phyloP scores from a whole-genome alignment of 345 rosid genomes.

The Ailanthus altissimus region DNA sequence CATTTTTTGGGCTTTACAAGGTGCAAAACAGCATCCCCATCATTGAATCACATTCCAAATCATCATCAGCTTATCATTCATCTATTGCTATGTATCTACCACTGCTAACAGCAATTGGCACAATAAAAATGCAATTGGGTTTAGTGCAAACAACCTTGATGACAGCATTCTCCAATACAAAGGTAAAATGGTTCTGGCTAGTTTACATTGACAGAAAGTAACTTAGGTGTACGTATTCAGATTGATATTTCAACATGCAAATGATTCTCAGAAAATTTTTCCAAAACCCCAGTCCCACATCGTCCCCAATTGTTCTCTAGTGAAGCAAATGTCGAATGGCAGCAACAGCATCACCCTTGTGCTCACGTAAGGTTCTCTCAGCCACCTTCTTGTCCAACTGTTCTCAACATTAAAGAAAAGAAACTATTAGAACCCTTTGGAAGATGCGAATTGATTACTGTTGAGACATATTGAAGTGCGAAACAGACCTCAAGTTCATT shows the following conservation, averaged over 20 bases:
- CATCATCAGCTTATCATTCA: no score
- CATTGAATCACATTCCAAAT: no score
- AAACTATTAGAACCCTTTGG: conserved; percentile 18
- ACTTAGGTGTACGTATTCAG: background rate
- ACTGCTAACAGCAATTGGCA: background rate
- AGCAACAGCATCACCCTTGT: conserved; percentile 94
- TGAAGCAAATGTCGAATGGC: conserved; percentile 80
- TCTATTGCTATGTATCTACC: no score
- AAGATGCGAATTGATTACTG: background rate
- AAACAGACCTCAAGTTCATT: conserved; percentile 85
- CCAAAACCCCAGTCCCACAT: background rate
- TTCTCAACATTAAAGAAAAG: conserved; percentile 14
- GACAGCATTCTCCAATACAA: background rate
- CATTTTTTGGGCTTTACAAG: no score
- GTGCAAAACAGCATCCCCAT: no score
- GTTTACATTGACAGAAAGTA: background rate
- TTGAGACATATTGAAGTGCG: background rate
- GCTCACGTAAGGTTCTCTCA: conserved; percentile 92
- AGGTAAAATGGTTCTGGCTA: background rate
- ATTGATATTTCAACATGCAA: background rate
- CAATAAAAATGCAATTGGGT: background rate
- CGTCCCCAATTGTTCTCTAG: conserved; percentile 13
- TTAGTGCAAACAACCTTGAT: background rate
- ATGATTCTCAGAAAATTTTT: background rate
- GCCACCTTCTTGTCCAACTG: conserved; percentile 90